Conservation (phyloP, 2,329 filamentous ascomycete species). For the Taxawa tesnikishii region DNA sequence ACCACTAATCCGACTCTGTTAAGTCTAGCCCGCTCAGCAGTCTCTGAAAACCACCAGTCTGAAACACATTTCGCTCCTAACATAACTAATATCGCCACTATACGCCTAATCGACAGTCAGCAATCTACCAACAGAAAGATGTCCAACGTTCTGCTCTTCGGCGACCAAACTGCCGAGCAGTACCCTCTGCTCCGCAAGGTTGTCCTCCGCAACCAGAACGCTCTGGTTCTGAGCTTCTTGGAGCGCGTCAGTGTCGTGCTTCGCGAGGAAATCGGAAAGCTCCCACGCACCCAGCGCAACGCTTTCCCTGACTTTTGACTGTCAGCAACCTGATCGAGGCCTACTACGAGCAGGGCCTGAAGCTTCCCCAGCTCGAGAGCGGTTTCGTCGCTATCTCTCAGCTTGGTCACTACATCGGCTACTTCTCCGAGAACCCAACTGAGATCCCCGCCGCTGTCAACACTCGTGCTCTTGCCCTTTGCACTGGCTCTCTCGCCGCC, state of each 20-base stretch:
- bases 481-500: constrained; percentile 60
- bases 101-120: constrained; percentile 6
- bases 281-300: constrained; percentile 45
- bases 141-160: constrained; percentile 49
- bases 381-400: constrained; percentile 53
- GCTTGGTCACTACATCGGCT: constrained; percentile 57
- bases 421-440: constrained; percentile 40
- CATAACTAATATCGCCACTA: constrained; percentile 1
- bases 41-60: constrained; percentile 3
- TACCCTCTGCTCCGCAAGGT: constrained; percentile 46
- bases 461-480: constrained; percentile 49
- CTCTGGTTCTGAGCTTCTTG: constrained; percentile 51
- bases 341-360: constrained; percentile 46
- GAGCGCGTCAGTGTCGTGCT: constrained; percentile 46
- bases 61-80: background rate
- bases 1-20: constrained; percentile 1
- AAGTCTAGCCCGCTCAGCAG: constrained; percentile 4
- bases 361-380: constrained; percentile 52
- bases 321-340: constrained; percentile 53
- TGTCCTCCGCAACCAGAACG: constrained; percentile 37
- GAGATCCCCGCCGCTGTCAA: constrained; percentile 38
- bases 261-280: constrained; percentile 45
- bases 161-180: constrained; percentile 59
- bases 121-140: constrained; percentile 12
- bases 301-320: constrained; percentile 50